Evolutionary conservation across 192 early-diverging fungal species (phyloP).

Genomic region (Podila epigama): DNA sequence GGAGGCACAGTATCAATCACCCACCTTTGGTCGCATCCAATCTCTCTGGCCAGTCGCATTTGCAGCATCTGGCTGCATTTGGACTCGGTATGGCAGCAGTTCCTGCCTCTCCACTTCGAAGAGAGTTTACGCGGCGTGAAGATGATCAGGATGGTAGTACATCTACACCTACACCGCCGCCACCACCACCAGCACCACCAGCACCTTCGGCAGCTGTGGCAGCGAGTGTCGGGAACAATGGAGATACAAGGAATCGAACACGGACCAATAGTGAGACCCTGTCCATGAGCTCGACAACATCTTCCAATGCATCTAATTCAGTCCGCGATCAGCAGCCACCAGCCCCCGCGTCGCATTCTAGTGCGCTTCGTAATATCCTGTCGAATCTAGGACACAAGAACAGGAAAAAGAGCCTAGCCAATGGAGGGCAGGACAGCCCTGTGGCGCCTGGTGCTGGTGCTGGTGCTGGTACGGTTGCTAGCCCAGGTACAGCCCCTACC

Average conservation of each 20-base stretch:
- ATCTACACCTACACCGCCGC: background rate
- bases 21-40: constrained; percentile 4
- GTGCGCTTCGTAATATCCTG: constrained; percentile 14
- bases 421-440: background rate
- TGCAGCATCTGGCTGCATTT: background rate
- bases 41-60: background rate
- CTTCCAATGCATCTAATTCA: background rate
- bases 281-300: constrained; percentile 5
- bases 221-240: background rate
- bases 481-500: background rate
- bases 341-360: constrained; percentile 6
- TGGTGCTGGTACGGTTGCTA: background rate
- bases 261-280: constrained; percentile 13
- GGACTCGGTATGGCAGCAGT: constrained; percentile 2
- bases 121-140: constrained; percentile 8
- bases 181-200: background rate
- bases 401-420: constrained; percentile 10
- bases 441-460: background rate
- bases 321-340: background rate
- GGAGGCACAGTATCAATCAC: constrained; percentile 32
- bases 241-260: background rate
- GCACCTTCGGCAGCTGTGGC: background rate
- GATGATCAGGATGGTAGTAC: background rate
- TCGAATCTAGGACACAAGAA: constrained; percentile 11
- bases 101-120: constrained; percentile 22